phyloP scores from a whole-genome alignment of 164 flowering plant genomes.

The Protea cynaroides region DNA sequence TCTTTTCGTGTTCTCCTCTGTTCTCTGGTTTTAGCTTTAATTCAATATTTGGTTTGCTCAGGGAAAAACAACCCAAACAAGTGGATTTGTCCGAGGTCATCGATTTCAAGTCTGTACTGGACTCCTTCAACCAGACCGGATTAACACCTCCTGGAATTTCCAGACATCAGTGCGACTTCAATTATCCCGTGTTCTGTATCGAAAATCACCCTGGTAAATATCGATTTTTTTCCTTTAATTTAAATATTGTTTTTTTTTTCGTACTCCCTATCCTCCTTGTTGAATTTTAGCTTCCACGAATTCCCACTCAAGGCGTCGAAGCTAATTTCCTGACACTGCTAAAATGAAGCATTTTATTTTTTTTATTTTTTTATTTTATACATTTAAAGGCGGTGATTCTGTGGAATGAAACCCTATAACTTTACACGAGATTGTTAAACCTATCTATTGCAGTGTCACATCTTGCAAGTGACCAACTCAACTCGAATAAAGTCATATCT shows the following conservation, averaged over 20 bases:
- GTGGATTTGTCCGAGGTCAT: conserved; percentile 77
- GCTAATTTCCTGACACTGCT: background rate
- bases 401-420: background rate
- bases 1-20: background rate
- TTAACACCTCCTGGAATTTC: conserved; percentile 46
- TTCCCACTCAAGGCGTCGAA: too few relatives aligned
- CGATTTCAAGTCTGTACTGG: conserved; percentile 59
- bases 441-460: too few relatives aligned
- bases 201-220: conserved; percentile 65
- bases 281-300: too few relatives aligned
- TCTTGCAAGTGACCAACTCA: too few relatives aligned
- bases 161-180: conserved; percentile 26
- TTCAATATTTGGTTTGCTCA: conserved; percentile 19
- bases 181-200: conserved; percentile 56
- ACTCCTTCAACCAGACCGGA: conserved; percentile 30
- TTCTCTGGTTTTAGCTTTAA: background rate
- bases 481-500: background rate
- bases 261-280: too few relatives aligned
- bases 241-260: too few relatives aligned
- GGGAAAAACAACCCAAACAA: conserved; percentile 45
- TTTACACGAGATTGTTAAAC: background rate
- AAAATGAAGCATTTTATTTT: background rate
- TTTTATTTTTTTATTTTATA: too few relatives aligned
- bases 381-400: too few relatives aligned
- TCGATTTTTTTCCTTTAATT: too few relatives aligned